A percentile compares a stretch with the other conserved stretches of the same genome.
These are phyloP conservation scores for Paramecium tetraurelia DNA, from an alignment of 73 alveolate species.

Conservation along the genomic window DNA sequence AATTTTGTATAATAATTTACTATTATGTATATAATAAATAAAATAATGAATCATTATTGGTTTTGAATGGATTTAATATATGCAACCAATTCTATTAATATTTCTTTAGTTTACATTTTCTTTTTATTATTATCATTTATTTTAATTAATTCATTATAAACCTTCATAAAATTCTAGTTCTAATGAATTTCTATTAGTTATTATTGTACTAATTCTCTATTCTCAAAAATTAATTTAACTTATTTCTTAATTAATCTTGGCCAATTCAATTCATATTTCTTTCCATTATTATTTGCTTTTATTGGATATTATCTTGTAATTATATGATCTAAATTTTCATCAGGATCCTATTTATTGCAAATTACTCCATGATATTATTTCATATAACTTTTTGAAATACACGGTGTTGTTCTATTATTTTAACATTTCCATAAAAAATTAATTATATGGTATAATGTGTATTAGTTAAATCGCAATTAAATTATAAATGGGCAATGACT, in stretches of 20 bases:
- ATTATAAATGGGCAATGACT: too few relatives aligned
- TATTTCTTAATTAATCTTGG: not conserved
- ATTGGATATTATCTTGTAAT: not conserved
- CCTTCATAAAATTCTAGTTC: not conserved
- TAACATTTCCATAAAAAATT: too few relatives aligned
- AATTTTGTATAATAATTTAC: not conserved
- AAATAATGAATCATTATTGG: not conserved
- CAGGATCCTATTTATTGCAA: not conserved
- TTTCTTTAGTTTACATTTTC: conserved; percentile 1
- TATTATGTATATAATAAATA: not conserved
- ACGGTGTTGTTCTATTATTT: too few relatives aligned
- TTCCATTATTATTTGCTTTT: not conserved
- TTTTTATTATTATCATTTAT: not conserved
- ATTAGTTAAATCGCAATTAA: too few relatives aligned
- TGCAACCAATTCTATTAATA: not conserved
- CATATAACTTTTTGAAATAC: not conserved
- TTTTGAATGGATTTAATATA: not conserved
- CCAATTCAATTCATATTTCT: conserved; percentile 4
- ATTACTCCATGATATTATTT: not conserved
- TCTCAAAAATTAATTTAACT: not conserved
- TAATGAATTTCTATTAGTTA: not conserved
- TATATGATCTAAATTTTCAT: not conserved
- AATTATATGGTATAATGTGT: too few relatives aligned
- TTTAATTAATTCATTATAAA: not conserved
- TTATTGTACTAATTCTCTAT: not conserved